Evolutionary conservation across 2,329 filamentous ascomycete species (phyloP), one percentile per base, ranked within the genome.

Genomic region (Venturia nashicola): DNA sequence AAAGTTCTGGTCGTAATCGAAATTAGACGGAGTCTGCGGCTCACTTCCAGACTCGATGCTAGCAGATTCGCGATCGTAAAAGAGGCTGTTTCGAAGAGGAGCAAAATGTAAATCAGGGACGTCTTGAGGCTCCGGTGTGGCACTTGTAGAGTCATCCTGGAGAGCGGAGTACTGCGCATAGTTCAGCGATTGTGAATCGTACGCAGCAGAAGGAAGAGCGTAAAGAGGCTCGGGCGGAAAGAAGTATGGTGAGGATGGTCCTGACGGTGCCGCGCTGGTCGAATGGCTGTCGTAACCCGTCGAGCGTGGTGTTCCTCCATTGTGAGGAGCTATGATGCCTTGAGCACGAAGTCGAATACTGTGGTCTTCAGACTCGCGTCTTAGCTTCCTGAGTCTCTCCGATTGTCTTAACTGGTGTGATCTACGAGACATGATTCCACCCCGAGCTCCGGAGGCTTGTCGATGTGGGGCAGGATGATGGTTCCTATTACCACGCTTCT

Each of bases 371-470:
- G 43, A 23, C 16, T 61, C 57, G 43, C 42, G 54, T 40, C 55
- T n/a, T 7, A 57, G 14, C 11, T 60, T 20, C n/a, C 62, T n/a
- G 9, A 64, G 39, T 8, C 62, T 43, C 62, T 61, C 54, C 39
- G 62, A 64, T 12, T 55, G 62, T 23, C 62, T 57, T 14, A 46
- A 12, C 3, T 43, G 23, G 18, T 55, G 32, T 23, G 72, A 63
- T 18, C 70, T 70, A n/a, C 70, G 69, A 5, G 77, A 74, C 20
- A 76, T 77, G 64, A 76, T 73, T 9, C 78, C 78, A 36, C 78
- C 78, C 67, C 76, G 79, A 14, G 76, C 73, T 16, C 78, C 77
- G 0, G 77, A 77, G 9, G 73, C 72, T 67, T 79, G 77, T 6
- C 77, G 74, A 64, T 78, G 76, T 16, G 71, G 68, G 11, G 71